Conservation (phyloP, 306 rosid genomes). For the Gastrolobium villosum region DNA sequence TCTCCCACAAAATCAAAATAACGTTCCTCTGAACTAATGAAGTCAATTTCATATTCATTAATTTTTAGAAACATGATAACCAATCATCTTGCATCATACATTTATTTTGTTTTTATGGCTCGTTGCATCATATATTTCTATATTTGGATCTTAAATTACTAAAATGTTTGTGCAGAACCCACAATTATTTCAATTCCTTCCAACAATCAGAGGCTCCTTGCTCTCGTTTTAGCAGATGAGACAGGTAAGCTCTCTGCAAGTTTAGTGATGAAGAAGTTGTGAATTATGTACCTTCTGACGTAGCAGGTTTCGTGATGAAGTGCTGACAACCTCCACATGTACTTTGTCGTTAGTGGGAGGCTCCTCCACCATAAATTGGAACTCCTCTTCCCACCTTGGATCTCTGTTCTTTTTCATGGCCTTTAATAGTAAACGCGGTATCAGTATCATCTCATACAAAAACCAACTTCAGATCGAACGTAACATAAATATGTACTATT, state of each 20-base stretch:
- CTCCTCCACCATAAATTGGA: slow-evolving; percentile 71
- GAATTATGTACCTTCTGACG: slow-evolving; percentile 72
- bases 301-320: slow-evolving; percentile 76
- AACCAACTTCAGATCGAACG: neutral
- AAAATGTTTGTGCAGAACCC: neutral
- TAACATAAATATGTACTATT: neutral
- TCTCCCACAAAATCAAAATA: neutral
- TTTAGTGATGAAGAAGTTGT: neutral
- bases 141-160: neutral
- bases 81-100: neutral
- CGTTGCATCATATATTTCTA: neutral
- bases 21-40: neutral
- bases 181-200: neutral
- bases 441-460: neutral
- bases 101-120: neutral
- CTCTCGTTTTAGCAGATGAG: neutral
- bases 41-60: neutral
- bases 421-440: slow-evolving; percentile 48
- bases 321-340: slow-evolving; percentile 87
- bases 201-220: neutral
- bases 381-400: slow-evolving; percentile 96
- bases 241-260: neutral
- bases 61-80: neutral
- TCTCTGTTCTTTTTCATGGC: slow-evolving; percentile 79
- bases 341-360: slow-evolving; percentile 80